Conservation (phyloP, 2,329 filamentous ascomycete species). For the Penicillium sp. region DNA sequence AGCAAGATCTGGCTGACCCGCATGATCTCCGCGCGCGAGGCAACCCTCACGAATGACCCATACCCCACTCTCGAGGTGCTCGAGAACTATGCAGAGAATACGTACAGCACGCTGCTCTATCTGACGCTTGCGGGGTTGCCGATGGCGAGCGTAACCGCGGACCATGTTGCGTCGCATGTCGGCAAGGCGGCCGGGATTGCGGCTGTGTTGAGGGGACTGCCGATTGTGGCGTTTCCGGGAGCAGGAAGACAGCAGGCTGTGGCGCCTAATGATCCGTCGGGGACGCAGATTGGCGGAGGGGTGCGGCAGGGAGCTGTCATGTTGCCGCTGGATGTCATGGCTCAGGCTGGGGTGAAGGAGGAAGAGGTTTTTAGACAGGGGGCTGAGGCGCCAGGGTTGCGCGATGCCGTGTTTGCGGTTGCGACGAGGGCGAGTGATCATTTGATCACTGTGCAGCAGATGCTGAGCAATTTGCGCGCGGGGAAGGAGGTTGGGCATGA, state of each 20-base stretch:
- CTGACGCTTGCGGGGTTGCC: conserved; percentile 80
- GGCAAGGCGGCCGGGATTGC: conserved; percentile 92
- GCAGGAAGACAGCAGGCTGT: conserved; percentile 55
- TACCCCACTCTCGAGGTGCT: conserved; percentile 74
- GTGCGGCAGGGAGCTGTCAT: conserved; percentile 69
- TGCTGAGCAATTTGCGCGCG: conserved; percentile 78
- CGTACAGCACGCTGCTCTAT: conserved; percentile 92
- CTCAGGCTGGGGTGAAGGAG: conserved; percentile 76
- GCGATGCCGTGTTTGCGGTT: conserved; percentile 88
- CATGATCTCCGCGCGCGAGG: conserved; percentile 79
- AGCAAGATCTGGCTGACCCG: conserved; percentile 76
- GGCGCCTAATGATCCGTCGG: conserved; percentile 23
- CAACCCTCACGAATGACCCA: conserved; percentile 81
- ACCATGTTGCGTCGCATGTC: conserved; percentile 93
- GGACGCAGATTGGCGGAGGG: conserved; percentile 44
- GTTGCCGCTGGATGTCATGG: conserved; percentile 88
- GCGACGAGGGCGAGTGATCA: conserved; percentile 96
- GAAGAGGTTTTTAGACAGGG: conserved; percentile 88
- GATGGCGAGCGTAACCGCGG: conserved; percentile 79
- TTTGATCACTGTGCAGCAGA: conserved; percentile 88
- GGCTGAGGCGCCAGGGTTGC: conserved; percentile 75
- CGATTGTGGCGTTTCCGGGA: conserved; percentile 77
- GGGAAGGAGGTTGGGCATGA: conserved; percentile 80
- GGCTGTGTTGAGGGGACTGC: conserved; percentile 83
- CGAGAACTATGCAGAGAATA: conserved; percentile 91